phyloP scores from a whole-genome alignment of 2,329 filamentous ascomycete genomes.

The Dactylonectria macrodidyma region DNA sequence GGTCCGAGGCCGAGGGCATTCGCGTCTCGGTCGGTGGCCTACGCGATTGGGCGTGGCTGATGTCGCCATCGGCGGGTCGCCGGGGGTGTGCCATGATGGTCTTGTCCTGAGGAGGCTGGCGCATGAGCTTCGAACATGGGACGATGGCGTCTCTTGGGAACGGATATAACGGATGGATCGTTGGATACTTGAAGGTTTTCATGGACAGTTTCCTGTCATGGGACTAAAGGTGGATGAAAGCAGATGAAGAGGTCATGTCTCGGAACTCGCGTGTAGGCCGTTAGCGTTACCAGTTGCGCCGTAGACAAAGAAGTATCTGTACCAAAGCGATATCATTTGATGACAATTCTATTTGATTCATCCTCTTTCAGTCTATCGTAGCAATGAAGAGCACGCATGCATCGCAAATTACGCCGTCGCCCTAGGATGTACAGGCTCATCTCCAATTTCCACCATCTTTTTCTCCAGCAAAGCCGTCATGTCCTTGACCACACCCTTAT shows the following conservation, averaged over 20 bases:
- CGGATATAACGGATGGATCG: background rate
- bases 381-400: background rate
- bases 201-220: background rate
- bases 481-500: slow-evolving; percentile 53
- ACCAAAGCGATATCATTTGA: background rate
- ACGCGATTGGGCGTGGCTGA: slow-evolving; percentile 25
- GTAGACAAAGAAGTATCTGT: too few species aligned
- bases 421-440: slow-evolving; percentile 55
- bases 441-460: slow-evolving; percentile 69
- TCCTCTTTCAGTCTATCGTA: slow-evolving; percentile 8
- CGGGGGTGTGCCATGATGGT: background rate
- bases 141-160: background rate
- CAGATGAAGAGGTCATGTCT: background rate
- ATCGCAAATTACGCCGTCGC: background rate
- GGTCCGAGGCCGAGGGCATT: slow-evolving; percentile 21
- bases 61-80: background rate
- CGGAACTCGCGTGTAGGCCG: slow-evolving; percentile 1
- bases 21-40: slow-evolving; percentile 28
- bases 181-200: background rate
- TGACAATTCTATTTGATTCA: background rate
- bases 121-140: background rate
- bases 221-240: background rate
- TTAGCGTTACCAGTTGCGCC: background rate
- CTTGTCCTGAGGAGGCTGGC: too few species aligned
- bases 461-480: slow-evolving; percentile 61